Conservation (phyloP, 2,329 filamentous ascomycete species). For the Monosporascus sp. region DNA sequence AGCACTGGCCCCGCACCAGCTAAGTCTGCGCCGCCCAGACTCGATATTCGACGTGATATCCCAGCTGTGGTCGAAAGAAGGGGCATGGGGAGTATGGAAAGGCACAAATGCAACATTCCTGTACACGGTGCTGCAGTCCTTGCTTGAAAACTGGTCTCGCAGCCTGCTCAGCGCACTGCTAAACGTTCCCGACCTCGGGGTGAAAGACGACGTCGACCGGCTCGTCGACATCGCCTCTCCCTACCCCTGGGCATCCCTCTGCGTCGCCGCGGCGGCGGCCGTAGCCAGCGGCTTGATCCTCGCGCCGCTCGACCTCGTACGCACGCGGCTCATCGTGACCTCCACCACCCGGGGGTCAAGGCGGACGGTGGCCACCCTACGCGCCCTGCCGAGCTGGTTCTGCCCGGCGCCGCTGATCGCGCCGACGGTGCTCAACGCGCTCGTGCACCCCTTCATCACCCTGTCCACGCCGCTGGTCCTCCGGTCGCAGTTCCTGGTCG, state of each 20-base stretch:
- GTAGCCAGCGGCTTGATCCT: conserved; percentile 74
- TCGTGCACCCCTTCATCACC: conserved; percentile 76
- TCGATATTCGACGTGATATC: conserved; percentile 82
- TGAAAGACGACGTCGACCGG: conserved; percentile 73
- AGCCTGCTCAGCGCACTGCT: conserved; percentile 87
- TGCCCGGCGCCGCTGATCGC: conserved; percentile 67
- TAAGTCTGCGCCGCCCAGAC: conserved; percentile 69
- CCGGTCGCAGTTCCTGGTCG: conserved; percentile 77
- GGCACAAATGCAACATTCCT: conserved; percentile 88
- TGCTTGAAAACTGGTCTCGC: conserved; percentile 87
- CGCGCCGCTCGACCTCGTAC: conserved; percentile 82
- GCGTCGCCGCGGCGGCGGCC: conserved; percentile 61
- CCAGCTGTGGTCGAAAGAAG: conserved; percentile 84
- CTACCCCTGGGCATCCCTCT: conserved; percentile 75
- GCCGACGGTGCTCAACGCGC: conserved; percentile 82
- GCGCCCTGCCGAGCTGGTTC: conserved; percentile 71
- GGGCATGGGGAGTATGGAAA: conserved; percentile 92
- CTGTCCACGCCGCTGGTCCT: conserved; percentile 81
- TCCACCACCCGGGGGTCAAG: conserved; percentile 70
- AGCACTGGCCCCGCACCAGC: conserved; percentile 48
- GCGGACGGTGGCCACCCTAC: conserved; percentile 72
- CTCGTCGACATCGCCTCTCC: conserved; percentile 69
- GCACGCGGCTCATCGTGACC: conserved; percentile 83
- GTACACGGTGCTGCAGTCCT: conserved; percentile 79
- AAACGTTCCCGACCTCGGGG: conserved; percentile 79